These are phyloP conservation scores for Malus asiatica DNA, from an alignment of 306 rosid genomes.

Conservation along the genomic window DNA sequence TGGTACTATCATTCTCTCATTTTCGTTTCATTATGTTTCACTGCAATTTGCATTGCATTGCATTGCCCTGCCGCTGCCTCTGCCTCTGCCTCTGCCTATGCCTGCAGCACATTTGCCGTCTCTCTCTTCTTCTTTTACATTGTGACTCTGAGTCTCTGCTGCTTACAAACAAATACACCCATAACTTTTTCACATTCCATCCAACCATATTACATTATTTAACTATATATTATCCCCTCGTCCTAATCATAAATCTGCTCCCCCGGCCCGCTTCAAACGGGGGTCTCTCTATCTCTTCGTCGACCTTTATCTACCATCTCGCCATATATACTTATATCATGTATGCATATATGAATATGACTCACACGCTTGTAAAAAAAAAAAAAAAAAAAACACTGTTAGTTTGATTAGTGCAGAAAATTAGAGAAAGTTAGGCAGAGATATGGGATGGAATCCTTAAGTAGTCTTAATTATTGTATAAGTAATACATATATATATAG, in stretches of 20 bases:
- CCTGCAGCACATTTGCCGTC: background rate
- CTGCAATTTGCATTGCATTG: background rate
- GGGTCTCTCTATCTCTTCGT: slow-evolving; percentile 15
- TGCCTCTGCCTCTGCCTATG: background rate
- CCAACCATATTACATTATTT: slow-evolving; percentile 32
- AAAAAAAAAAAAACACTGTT: background rate
- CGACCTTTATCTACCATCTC: background rate
- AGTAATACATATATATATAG: background rate
- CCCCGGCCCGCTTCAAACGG: slow-evolving; percentile 57
- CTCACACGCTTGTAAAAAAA: background rate
- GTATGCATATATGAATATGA: background rate
- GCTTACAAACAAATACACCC: slow-evolving; percentile 34
- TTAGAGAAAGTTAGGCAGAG: background rate
- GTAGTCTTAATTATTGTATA: background rate
- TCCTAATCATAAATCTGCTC: slow-evolving; percentile 42
- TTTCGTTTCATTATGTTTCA: background rate
- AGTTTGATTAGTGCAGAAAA: background rate
- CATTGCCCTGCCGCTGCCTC: background rate
- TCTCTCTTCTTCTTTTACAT: background rate
- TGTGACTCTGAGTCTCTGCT: background rate
- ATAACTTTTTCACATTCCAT: slow-evolving; percentile 63
- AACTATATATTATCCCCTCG: slow-evolving; percentile 32
- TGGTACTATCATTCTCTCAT: too few species aligned
- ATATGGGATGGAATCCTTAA: slow-evolving; percentile 9
- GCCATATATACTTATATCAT: slow-evolving; percentile 14